Evolutionary conservation across 352 stramenopile genomes (phyloP).

Genomic region (Phytopythium aichiense): DNA sequence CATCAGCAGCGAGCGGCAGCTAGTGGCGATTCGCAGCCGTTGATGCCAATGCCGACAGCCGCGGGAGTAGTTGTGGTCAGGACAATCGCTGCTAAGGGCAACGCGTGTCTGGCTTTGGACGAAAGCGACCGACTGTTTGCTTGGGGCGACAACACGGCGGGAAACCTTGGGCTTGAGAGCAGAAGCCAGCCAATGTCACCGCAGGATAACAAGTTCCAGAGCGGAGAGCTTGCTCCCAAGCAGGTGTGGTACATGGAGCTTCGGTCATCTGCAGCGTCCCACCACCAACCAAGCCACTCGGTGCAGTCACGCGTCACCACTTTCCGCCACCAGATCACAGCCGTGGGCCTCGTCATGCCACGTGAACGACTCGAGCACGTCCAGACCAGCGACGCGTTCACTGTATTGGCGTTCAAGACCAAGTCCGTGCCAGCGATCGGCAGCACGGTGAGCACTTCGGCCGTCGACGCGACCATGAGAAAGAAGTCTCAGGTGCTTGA

Average conservation of each 20-base stretch:
- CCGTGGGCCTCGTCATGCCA: constrained; percentile 16
- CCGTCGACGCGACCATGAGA: background rate
- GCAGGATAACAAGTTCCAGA: background rate
- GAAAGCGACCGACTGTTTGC: constrained; percentile 43
- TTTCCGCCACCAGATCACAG: constrained; percentile 30
- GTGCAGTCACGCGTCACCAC: constrained; percentile 13
- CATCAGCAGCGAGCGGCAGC: constrained; percentile 10
- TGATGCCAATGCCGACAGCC: background rate
- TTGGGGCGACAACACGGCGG: constrained; percentile 41
- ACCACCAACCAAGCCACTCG: background rate
- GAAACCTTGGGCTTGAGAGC: constrained; percentile 28
- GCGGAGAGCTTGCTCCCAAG: constrained; percentile 13
- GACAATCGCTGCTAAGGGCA: constrained; percentile 24
- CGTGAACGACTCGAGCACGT: constrained; percentile 33
- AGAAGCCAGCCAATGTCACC: background rate
- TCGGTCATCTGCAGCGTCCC: constrained; percentile 9
- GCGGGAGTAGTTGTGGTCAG: background rate
- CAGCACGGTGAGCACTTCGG: background rate
- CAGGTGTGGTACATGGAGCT: constrained; percentile 49
- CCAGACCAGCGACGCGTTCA: constrained; percentile 40
- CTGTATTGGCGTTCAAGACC: constrained; percentile 42
- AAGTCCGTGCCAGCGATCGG: constrained; percentile 15
- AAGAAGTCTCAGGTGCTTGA: background rate
- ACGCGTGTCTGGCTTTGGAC: constrained; percentile 36
- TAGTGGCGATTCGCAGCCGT: background rate